Evolutionary conservation across 192 early-diverging fungal species (phyloP).

Genomic region (Gamsiella multidivaricata): DNA sequence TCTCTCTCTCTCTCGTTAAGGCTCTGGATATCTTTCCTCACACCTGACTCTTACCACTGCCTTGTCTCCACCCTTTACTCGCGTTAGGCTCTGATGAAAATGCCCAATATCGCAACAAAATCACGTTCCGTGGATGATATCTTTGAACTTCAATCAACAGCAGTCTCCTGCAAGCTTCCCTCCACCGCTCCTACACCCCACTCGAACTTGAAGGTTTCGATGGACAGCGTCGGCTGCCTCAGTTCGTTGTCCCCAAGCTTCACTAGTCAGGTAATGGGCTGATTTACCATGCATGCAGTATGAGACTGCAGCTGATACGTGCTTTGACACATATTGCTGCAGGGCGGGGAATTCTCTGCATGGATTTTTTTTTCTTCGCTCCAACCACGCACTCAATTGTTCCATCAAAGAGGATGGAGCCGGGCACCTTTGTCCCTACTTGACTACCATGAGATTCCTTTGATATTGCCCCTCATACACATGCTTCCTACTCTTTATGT

Average conservation of each 20-base stretch:
- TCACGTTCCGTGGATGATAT: background rate
- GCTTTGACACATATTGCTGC: no score
- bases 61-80: conserved; percentile 1
- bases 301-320: background rate
- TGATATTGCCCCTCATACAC: no score
- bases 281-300: background rate
- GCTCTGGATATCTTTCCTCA: background rate
- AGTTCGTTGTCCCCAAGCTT: conserved; percentile 15
- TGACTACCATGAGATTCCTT: no score
- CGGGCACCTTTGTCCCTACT: background rate
- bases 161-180: conserved; percentile 24
- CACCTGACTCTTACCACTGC: background rate
- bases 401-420: no score
- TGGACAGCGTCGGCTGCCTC: background rate
- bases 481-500: background rate
- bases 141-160: no score
- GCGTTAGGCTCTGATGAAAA: conserved; percentile 28
- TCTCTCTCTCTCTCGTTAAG: background rate
- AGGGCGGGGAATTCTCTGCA: no score
- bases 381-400: no score
- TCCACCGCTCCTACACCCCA: background rate
- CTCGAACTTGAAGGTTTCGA: background rate
- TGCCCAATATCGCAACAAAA: conserved; percentile 45
- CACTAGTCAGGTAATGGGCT: conserved; percentile 27
- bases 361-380: no score